Evolutionary conservation across 2,329 filamentous ascomycete genomes (phyloP).

Genomic region (Sporothrix humicola): DNA sequence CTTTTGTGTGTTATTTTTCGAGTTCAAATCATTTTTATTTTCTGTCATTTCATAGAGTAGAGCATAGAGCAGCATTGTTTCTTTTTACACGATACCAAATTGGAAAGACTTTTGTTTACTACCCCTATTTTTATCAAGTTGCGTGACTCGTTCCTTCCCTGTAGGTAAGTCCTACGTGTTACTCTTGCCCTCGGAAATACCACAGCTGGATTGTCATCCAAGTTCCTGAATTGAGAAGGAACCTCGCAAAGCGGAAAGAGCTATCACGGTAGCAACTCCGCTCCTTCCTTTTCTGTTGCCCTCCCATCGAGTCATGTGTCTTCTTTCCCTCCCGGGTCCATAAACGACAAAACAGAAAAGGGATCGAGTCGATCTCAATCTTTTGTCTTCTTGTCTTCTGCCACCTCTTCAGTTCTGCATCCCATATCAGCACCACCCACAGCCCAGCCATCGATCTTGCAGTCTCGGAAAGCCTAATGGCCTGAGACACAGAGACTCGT

Average conservation of each 20-base stretch:
- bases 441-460: background rate
- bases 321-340: no score
- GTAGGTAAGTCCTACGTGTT: background rate
- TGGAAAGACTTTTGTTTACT: background rate
- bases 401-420: background rate
- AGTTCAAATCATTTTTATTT: background rate
- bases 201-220: no score
- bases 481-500: conserved; percentile 1
- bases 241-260: background rate
- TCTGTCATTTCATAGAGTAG: background rate
- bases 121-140: background rate
- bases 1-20: background rate
- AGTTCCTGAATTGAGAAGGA: no score
- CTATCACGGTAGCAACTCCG: background rate
- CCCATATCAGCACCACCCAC: background rate
- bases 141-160: background rate
- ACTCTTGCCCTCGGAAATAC: no score
- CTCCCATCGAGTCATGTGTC: background rate
- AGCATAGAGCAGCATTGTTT: conserved; percentile 6
- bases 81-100: conserved; percentile 11
- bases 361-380: background rate
- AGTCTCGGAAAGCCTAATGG: conserved; percentile 24
- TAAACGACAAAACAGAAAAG: background rate
- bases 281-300: background rate
- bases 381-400: background rate